Evolutionary conservation across 352 stramenopile species (phyloP), one percentile per base, ranked within the genome.

Genomic region (Pythium monospermum): DNA sequence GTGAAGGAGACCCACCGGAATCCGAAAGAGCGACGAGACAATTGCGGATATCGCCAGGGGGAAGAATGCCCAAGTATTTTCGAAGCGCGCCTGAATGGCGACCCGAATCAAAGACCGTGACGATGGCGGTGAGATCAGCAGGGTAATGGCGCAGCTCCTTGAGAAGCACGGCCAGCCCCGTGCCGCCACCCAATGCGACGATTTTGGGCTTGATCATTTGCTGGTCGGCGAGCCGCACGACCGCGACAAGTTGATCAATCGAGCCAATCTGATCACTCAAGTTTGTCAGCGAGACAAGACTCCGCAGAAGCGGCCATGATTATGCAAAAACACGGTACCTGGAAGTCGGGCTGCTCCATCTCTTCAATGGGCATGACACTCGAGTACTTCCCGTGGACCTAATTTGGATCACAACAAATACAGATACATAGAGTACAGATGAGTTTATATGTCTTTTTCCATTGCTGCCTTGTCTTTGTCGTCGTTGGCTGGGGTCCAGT

Each of bases 51-150:
- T 94, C 83, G 22, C 83, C 83, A 3, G 83, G 83, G 10, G 83
- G 83, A 22, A 94, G 50, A 45, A 94, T 94, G 7, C 83, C 83
- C 7, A 94, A 49, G 39, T 87, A 85, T 44, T 94, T 94, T 44
- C 83, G 83, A 25, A 94, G 64, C 36, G 73, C 72, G 40, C 83
- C 83, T 8, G 80, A 91, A 53, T 94, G 83, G 1, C 83, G 74
- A 27, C 83, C 83, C 25, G 83, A 94, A 52, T 94, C 83, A 41
- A 94, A 94, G 2, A 94, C 83, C 38, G 83, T 94, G 53, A 94
- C 83, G 44, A 94, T 79, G 11, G 80, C 80, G n/a, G 83, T 91
- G 40, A 94, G 75, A 36, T 94, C 81, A 10, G 83, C 83, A 1
- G 83, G 83, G 54, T 94, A 91, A 31, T 90, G 73, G 27, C 80